Conservation (phyloP, 1,284 basidiomycete genomes). For the Leccinum solheimii region DNA sequence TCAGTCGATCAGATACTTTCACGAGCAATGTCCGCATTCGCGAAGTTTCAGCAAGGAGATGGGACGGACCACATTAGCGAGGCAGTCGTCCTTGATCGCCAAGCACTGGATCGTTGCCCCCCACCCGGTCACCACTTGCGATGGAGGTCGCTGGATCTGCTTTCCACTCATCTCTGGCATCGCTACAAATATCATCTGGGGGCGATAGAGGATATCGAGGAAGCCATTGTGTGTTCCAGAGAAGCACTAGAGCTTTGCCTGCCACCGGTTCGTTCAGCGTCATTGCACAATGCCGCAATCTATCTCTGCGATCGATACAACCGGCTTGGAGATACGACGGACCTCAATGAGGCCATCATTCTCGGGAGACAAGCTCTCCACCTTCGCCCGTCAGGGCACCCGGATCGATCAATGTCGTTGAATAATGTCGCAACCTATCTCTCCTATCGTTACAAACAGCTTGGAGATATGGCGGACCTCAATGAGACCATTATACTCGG, state of each 20-base stretch:
- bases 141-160: background rate
- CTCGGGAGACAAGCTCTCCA: background rate
- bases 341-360: background rate
- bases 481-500: background rate
- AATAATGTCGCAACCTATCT: background rate
- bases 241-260: background rate
- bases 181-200: background rate
- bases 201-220: background rate
- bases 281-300: background rate
- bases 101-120: background rate
- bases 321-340: background rate
- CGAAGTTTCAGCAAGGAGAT: background rate
- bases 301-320: background rate
- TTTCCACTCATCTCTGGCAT: background rate
- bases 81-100: background rate
- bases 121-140: background rate
- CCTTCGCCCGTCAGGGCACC: background rate
- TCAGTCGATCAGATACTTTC: background rate
- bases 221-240: background rate
- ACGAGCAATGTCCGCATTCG: background rate
- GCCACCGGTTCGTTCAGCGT: background rate
- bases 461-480: background rate
- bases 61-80: background rate
- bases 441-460: background rate
- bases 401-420: background rate